phyloP scores from a whole-genome alignment of 108 stramenopile genomes.

The Cyclotella cryptica region DNA sequence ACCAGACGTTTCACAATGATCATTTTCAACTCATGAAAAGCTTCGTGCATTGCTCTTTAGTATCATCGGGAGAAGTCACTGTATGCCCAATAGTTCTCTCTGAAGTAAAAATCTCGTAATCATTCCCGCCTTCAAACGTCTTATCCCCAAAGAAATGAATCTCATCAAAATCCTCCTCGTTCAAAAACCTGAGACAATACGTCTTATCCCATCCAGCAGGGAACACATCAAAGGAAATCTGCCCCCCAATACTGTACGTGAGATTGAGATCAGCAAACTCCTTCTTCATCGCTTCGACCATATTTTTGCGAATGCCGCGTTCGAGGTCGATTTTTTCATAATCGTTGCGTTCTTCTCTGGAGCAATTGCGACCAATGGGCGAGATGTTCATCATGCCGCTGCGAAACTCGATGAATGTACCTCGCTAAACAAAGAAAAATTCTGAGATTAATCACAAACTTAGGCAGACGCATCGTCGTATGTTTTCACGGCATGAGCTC shows the following conservation, averaged over 20 bases:
- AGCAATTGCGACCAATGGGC: slow-evolving; percentile 98
- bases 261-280: slow-evolving; percentile 93
- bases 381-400: slow-evolving; percentile 99
- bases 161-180: slow-evolving; percentile 92
- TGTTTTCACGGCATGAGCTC: background rate
- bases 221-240: slow-evolving; percentile 99
- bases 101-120: slow-evolving; percentile 96
- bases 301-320: slow-evolving; percentile 85
- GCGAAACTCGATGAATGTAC: slow-evolving; percentile 99
- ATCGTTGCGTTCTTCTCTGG: slow-evolving; percentile 96
- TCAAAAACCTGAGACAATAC: slow-evolving; percentile 92
- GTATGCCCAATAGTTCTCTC: slow-evolving; percentile 97
- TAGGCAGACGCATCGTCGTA: too few relatives aligned
- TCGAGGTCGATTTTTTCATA: slow-evolving; percentile 96
- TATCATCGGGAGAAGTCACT: slow-evolving; percentile 96
- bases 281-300: slow-evolving; percentile 94
- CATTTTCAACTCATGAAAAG: slow-evolving; percentile 73
- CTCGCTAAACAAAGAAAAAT: slow-evolving; percentile 65
- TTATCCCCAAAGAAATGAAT: slow-evolving; percentile 99
- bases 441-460: background rate
- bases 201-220: slow-evolving; percentile 99
- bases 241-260: slow-evolving; percentile 97
- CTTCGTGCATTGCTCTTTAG: slow-evolving; percentile 91
- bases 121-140: slow-evolving; percentile 99
- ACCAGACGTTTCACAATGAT: too few relatives aligned